Evolutionary conservation across 2,329 filamentous ascomycete genomes (phyloP).

Genomic region (Colletotrichum euphorbiae): DNA sequence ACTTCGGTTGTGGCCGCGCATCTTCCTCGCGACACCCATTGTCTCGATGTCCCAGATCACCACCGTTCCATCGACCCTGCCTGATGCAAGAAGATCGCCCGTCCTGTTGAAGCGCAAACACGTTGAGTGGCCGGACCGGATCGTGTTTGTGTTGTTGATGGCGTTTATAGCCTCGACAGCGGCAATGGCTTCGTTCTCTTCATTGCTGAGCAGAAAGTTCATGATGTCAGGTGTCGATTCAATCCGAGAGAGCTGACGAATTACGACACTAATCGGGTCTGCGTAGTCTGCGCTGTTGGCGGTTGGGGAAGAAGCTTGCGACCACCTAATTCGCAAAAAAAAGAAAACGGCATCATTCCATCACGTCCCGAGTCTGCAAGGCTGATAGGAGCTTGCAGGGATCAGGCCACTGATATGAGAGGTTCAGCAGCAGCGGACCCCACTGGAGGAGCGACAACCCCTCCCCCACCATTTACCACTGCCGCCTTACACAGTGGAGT

Average conservation of each 20-base stretch:
- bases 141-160: conserved; percentile 81
- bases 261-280: neutral
- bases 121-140: conserved; percentile 77
- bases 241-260: neutral
- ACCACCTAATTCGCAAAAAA: conserved; percentile 9
- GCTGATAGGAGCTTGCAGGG: conserved; percentile 44
- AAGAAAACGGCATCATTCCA: conserved; percentile 9
- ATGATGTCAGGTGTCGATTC: conserved; percentile 50
- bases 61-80: conserved; percentile 92
- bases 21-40: conserved; percentile 93
- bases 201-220: conserved; percentile 71
- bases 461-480: conserved; percentile 41
- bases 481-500: conserved; percentile 15
- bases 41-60: conserved; percentile 98
- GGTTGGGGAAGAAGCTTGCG: conserved; percentile 5
- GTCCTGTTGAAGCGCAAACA: conserved; percentile 89
- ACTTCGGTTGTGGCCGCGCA: conserved; percentile 91
- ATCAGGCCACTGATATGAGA: neutral
- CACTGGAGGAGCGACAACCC: conserved; percentile 33
- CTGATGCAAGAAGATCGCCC: conserved; percentile 94
- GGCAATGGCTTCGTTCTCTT: conserved; percentile 46
- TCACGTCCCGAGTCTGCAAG: conserved; percentile 49
- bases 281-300: neutral
- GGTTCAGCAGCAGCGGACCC: neutral
- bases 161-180: conserved; percentile 41